Evolutionary conservation across 768 basidiomycete species (phyloP), one percentile per base, ranked within the genome.

Genomic region (Austroboletus eburneus): DNA sequence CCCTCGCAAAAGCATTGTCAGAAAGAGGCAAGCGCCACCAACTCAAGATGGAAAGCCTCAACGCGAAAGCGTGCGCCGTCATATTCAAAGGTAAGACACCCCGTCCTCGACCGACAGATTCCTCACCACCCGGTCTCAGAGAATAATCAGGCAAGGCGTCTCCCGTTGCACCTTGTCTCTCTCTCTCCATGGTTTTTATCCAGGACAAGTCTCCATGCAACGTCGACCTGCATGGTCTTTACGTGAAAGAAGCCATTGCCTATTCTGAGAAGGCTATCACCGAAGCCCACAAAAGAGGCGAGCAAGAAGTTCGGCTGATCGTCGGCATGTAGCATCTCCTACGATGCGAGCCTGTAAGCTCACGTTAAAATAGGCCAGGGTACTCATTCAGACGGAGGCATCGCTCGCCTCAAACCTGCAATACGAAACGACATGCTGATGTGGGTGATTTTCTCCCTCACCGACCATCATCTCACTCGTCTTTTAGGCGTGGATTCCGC

Each of bases 201-300:
- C 55, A 84, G 79, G 78, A 85, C 51, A 85, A 78, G 38, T 64
- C 74, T 45, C 72, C 76, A 3, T 82, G 82, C 2, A 83, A 91
- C 64, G 72, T 96, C 39, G 95, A 97, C 67, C 70, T 97, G 33
- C 94, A 97, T 63, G 91, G 91, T 8, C 73, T 97, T 4, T 94
- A 87, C 63, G 92, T 95, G 48, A 90, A 90, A 59, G 95, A n/a
- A n/a, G n/a, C n/a, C n/a, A n/a, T n/a, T n/a, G n/a, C n/a, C n/a
- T n/a, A n/a, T n/a, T 81, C 87, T 0, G 87, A 96, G 58, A 55
- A 65, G 16, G 86, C 88, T 9, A 77, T 96, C 29, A 61, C 77
- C 52, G 64, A 75, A 21, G 91, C 87, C 12, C 81, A 81, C 43
- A 64, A 56, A 27, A 68, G 75, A 23, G 87, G 85, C 3, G 75